A percentile compares a stretch with the other conserved stretches of the same genome.
Evolutionary conservation across 176 grass and related monocot genomes (phyloP).

Genomic region (Cenchrus purpureus): DNA sequence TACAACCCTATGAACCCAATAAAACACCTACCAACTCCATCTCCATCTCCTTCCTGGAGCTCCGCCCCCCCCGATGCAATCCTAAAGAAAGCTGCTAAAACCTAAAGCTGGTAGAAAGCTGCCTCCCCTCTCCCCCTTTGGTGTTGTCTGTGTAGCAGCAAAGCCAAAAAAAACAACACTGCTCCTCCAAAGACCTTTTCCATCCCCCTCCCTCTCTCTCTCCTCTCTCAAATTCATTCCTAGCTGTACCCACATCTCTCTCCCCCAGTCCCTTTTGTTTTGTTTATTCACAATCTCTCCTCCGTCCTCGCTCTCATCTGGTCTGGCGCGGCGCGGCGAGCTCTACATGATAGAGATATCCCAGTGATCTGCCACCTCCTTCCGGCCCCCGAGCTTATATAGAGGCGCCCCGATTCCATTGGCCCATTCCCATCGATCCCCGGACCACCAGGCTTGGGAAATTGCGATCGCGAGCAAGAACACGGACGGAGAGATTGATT

Average conservation of each 20-base stretch:
- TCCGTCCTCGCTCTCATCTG: conserved; percentile 18
- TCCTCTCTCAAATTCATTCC: conserved; percentile 22
- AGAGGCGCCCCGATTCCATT: conserved; percentile 25
- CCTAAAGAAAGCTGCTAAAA: conserved; percentile 76
- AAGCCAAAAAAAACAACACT: conserved; percentile 56
- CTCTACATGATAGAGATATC: not conserved
- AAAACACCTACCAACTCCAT: conserved; percentile 52
- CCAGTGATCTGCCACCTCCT: conserved; percentile 8
- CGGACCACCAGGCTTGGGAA: not conserved
- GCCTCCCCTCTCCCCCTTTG: conserved; percentile 40
- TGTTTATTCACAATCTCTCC: conserved; percentile 44
- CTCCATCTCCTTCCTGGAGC: conserved; percentile 36
- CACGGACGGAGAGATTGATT: not conserved
- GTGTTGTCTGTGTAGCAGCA: conserved; percentile 50
- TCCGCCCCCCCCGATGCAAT: conserved; percentile 31
- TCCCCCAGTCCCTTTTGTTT: conserved; percentile 20
- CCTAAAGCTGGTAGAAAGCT: conserved; percentile 76
- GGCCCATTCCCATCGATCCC: conserved; percentile 18
- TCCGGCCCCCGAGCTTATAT: conserved; percentile 40
- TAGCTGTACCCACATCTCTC: conserved; percentile 53
- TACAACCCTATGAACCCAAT: not conserved
- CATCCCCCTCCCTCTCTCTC: conserved; percentile 7
- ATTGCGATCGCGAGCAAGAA: conserved; percentile 26
- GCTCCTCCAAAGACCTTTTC: conserved; percentile 60
- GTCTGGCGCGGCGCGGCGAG: conserved; percentile 7